phyloP scores from a whole-genome alignment of 2,329 filamentous ascomycete genomes.

The Pleomassaria siparia region DNA sequence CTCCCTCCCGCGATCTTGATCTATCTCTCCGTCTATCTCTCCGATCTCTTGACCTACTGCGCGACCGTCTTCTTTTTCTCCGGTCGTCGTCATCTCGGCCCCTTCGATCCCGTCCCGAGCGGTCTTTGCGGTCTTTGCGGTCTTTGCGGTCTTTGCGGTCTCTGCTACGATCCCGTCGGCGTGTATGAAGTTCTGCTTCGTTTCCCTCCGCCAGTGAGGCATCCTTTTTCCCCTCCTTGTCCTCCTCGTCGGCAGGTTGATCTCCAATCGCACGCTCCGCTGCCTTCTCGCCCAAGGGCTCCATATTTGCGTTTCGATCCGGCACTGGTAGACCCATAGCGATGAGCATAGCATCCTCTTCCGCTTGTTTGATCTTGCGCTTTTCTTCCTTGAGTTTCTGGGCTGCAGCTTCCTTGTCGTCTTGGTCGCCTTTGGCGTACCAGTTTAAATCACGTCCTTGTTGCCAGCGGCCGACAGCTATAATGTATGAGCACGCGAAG shows the following conservation, averaged over 20 bases:
- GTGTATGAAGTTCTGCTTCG: neutral
- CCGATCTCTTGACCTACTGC: conserved; percentile 31
- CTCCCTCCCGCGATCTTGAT: conserved; percentile 32
- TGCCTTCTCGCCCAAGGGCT: conserved; percentile 57
- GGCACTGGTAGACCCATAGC: conserved; percentile 79
- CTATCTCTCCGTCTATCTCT: conserved; percentile 31
- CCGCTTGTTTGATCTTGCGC: conserved; percentile 80
- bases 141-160: conserved; percentile 2
- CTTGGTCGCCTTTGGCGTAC: conserved; percentile 63
- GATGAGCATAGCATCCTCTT: conserved; percentile 84
- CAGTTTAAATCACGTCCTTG: conserved; percentile 69
- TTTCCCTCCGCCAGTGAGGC: neutral
- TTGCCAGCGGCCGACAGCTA: conserved; percentile 84
- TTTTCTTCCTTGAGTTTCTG: conserved; percentile 69
- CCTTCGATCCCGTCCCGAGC: neutral
- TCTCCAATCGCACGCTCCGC: conserved; percentile 54
- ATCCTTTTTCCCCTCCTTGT: conserved; percentile 34
- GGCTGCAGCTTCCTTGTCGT: conserved; percentile 56
- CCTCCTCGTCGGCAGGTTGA: conserved; percentile 49
- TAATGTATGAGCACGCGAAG: no score
- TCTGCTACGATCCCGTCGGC: neutral
- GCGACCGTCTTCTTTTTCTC: conserved; percentile 21
- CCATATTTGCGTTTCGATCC: conserved; percentile 64
- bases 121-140: no score
- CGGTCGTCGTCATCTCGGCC: neutral